Evolutionary conservation across 2,329 filamentous ascomycete species (phyloP).

Genomic region (Ophiosphaerella herpotricha): DNA sequence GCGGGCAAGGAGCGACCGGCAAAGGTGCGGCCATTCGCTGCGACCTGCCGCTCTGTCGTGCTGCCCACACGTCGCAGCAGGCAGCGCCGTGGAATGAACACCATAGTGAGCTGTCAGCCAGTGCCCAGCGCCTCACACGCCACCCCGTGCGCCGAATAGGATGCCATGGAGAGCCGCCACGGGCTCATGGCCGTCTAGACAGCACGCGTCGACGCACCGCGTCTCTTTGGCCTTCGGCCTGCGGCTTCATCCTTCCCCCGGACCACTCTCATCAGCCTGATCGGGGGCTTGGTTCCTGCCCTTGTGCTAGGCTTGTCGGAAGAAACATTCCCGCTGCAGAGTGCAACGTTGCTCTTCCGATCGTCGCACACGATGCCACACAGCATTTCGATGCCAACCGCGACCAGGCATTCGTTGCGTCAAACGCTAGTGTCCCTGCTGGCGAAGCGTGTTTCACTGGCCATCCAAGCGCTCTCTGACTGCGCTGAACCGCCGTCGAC

Average conservation of each 20-base stretch:
- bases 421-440: slow-evolving; percentile 5
- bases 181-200: slow-evolving; percentile 11
- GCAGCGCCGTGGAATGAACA: not conserved
- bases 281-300: slow-evolving; percentile 28
- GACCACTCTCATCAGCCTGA: slow-evolving; percentile 14
- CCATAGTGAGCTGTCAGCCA: not conserved
- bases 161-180: slow-evolving; percentile 15
- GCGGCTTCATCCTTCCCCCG: slow-evolving; percentile 10
- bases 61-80: too few relatives aligned
- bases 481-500: slow-evolving; percentile 2
- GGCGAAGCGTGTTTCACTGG: slow-evolving; percentile 9
- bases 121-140: too few relatives aligned
- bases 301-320: slow-evolving; percentile 17
- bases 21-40: slow-evolving; percentile 23
- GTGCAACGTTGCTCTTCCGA: slow-evolving; percentile 9
- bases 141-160: slow-evolving; percentile 24
- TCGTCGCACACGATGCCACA: slow-evolving; percentile 5
- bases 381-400: not conserved
- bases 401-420: slow-evolving; percentile 1
- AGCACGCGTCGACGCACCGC: slow-evolving; percentile 13
- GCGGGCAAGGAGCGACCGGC: slow-evolving; percentile 16
- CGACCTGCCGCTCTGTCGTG: not conserved
- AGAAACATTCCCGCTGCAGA: slow-evolving; percentile 16
- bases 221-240: slow-evolving; percentile 11
- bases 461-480: slow-evolving; percentile 24